Percentiles rank a stretch among this genome's conserved stretches.
These are phyloP conservation scores for Urtica urens DNA, from an alignment of 306 rosid species.

Conservation along the genomic window DNA sequence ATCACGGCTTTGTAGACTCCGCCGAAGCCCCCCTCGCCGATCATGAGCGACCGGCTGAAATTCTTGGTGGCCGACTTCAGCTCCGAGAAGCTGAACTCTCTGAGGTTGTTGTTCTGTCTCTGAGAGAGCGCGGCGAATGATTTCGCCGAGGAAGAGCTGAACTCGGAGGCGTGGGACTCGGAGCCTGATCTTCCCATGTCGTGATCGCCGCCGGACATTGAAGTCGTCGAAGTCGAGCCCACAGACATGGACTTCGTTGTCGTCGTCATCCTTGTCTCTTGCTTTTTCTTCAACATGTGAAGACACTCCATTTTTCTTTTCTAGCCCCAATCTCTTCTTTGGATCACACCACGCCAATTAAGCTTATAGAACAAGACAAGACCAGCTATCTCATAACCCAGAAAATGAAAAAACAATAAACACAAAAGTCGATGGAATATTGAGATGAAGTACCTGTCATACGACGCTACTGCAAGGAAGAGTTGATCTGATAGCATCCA, in stretches of 20 bases:
- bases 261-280: conserved; percentile 24
- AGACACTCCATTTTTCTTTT: conserved; percentile 40
- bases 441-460: conserved; percentile 17
- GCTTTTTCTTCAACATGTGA: conserved; percentile 16
- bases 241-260: conserved; percentile 23
- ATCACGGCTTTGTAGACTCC: conserved; percentile 42
- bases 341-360: neutral
- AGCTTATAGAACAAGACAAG: neutral
- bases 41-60: conserved; percentile 42
- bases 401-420: neutral
- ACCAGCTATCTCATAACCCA: neutral
- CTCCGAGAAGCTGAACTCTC: conserved; percentile 43
- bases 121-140: conserved; percentile 44
- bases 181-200: conserved; percentile 31
- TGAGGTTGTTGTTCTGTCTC: conserved; percentile 32
- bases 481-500: conserved; percentile 11
- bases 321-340: conserved; percentile 15
- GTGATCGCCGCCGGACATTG: conserved; percentile 29
- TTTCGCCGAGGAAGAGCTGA: conserved; percentile 35
- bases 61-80: conserved; percentile 48
- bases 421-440: neutral
- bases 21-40: conserved; percentile 58
- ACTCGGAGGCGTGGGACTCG: conserved; percentile 37
- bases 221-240: conserved; percentile 22
- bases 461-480: conserved; percentile 2